Base-by-base conservation (phyloP, 805 yeast genomes). In the Geotrichum ghanense region DNA sequence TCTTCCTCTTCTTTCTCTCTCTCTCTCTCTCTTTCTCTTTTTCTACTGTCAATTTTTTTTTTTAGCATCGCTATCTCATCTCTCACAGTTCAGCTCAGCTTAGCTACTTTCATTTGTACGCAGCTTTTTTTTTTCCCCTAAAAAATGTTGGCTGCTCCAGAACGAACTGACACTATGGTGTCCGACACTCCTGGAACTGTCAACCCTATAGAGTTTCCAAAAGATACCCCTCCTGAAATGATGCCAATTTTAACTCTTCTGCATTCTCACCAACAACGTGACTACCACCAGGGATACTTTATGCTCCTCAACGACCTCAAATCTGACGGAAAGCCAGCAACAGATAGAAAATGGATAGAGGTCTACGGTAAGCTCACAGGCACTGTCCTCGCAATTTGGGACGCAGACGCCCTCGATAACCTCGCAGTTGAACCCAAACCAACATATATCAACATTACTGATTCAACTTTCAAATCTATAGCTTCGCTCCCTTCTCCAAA, bases 311-410 rank as follows among this genome's bases (percentile, higher is more conserved):
- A 61, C 55, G 62, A 65, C 61, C 57, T 68, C 42, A 64, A 58
- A 45, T 39, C 52, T 5, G 95, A 90, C 54, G 98, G 98, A 6
- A 75, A 80, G 47, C 89, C 95, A 0, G 63, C 68, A 3, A 79
- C 82, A 0, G 84, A 81, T 44, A 71, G 97, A 42, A 73, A 74
- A 56, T 92, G 98, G 98, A 72, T 74, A 46, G 96, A 92, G 65
- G 95, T 89, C 21, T 92, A 84, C 62, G 97, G 95, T 41, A 86
- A 85, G 14, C 69, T 92, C 39, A 78, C 86, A 3, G 98, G 98
- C 19, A 85, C 86, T 49, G 95, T 90, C 57, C 68, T 92, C 50
- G 94, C 97, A 0, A 76, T 86, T 51, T 92, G 97, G 97, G 88
- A 88, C 47, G 69, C 70, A 3, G 66, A 68, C 46, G 58, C 58